Conservation (phyloP, 306 rosid genomes). For the Prunus kanzakura region DNA sequence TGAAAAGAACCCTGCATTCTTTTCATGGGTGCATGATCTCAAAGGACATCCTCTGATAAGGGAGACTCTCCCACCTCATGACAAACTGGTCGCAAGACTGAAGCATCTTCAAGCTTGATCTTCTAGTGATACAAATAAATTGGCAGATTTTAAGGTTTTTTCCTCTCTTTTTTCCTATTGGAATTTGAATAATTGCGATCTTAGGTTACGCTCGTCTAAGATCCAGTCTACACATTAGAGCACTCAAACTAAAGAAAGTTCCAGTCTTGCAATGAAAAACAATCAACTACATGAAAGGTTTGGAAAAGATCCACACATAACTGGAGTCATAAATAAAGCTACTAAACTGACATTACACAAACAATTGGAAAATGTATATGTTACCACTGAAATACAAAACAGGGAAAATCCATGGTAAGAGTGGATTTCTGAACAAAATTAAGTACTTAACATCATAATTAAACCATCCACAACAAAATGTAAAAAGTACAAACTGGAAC, state of each 20-base stretch:
- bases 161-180: no score
- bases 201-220: no score
- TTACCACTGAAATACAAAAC: background rate
- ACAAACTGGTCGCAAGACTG: constrained; percentile 29
- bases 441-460: constrained; percentile 1
- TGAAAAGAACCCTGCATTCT: constrained; percentile 20
- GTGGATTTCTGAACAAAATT: constrained; percentile 2
- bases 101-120: background rate
- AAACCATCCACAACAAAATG: background rate
- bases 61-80: constrained; percentile 42
- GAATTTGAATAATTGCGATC: background rate
- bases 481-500: background rate
- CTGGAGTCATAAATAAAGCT: background rate
- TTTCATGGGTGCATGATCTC: constrained; percentile 38
- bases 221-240: no score
- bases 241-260: no score
- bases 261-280: no score
- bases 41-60: constrained; percentile 38
- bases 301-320: background rate
- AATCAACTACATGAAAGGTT: no score
- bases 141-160: no score
- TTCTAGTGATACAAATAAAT: no score
- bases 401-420: constrained; percentile 1
- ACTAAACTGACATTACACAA: background rate
- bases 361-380: background rate